A percentile compares a stretch with the other conserved stretches of the same genome.
Evolutionary conservation across 139 green algal genomes (phyloP).

Genomic region (Tetradesmus obliquus): DNA sequence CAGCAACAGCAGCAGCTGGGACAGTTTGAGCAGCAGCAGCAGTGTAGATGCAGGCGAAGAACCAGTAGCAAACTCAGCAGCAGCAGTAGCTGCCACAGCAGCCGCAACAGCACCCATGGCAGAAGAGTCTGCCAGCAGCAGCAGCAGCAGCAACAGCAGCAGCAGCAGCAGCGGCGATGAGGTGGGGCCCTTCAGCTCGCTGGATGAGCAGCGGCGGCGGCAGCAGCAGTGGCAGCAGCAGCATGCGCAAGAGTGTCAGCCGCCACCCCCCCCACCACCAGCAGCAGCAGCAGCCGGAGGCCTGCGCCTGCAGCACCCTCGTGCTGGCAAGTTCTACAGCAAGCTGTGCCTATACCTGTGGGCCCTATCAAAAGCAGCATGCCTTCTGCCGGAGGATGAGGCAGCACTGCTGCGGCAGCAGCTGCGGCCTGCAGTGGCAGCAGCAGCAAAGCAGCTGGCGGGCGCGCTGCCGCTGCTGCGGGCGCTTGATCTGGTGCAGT

Average conservation of each 20-base stretch:
- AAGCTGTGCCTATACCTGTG: not conserved
- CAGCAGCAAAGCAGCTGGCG: not conserved
- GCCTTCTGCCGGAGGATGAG: not conserved
- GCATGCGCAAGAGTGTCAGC: not conserved
- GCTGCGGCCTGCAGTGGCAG: constrained; percentile 10
- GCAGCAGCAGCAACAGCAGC: constrained; percentile 20
- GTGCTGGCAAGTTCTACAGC: not conserved
- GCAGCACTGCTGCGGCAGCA: constrained; percentile 1
- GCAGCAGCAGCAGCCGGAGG: not conserved
- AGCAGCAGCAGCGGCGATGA: not conserved
- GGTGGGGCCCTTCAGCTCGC: not conserved
- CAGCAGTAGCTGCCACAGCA: not conserved
- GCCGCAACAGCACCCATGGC: not conserved
- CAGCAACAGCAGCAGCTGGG: not conserved
- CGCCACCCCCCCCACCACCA: not conserved
- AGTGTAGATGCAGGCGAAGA: not conserved
- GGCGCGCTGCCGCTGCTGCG: not conserved
- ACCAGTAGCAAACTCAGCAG: not conserved
- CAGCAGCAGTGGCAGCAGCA: constrained; percentile 1
- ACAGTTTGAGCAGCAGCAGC: not conserved
- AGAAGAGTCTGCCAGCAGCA: not conserved
- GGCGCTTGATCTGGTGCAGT: constrained; percentile 22
- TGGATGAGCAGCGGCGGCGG: not conserved
- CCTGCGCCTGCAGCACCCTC: not conserved
- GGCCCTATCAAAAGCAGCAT: not conserved